These are phyloP conservation scores for Scytalidium sp. DNA, from an alignment of 2,329 filamentous ascomycete species.

Conservation along the genomic window DNA sequence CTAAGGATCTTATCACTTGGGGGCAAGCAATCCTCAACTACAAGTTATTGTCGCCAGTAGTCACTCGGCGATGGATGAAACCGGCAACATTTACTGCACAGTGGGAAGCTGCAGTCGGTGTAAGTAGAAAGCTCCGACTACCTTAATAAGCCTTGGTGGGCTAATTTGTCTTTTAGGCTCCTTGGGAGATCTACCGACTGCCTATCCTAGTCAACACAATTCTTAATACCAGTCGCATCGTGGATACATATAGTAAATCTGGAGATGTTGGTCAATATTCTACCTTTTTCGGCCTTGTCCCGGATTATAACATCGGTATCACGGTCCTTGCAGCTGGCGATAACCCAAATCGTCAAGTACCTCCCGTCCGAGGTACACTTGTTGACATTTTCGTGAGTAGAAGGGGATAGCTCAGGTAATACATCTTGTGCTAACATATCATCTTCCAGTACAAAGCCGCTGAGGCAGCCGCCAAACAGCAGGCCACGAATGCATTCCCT, in stretches of 20 bases:
- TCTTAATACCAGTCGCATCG: conserved; percentile 11
- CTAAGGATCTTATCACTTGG: conserved; percentile 25
- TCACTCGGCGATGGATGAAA: conserved; percentile 24
- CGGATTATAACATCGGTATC: conserved; percentile 41
- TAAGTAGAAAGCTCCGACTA: background rate
- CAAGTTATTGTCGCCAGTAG: conserved; percentile 13
- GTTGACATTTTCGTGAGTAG: conserved; percentile 22
- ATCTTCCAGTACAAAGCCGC: conserved; percentile 23
- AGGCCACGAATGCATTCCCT: conserved; percentile 9
- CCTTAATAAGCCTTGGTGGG: background rate
- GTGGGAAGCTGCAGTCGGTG: conserved; percentile 15
- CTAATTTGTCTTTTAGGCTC: conserved; percentile 7
- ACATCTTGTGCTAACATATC: conserved; percentile 14
- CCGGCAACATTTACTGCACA: conserved; percentile 18
- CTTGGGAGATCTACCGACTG: conserved; percentile 30
- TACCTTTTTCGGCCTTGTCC: conserved; percentile 36
- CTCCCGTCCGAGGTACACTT: conserved; percentile 25
- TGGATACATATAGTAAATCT: conserved; percentile 39
- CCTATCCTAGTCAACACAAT: conserved; percentile 10
- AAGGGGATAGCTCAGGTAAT: conserved; percentile 16
- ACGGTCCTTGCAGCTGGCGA: conserved; percentile 34
- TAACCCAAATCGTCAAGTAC: conserved; percentile 1
- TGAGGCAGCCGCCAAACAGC: conserved; percentile 7
- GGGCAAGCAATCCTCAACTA: conserved; percentile 19
- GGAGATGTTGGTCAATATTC: conserved; percentile 38